A percentile compares a stretch with the other conserved stretches of the same genome.
Evolutionary conservation across 2,329 filamentous ascomycete species (phyloP).

Genomic region (Lachnellula arida): DNA sequence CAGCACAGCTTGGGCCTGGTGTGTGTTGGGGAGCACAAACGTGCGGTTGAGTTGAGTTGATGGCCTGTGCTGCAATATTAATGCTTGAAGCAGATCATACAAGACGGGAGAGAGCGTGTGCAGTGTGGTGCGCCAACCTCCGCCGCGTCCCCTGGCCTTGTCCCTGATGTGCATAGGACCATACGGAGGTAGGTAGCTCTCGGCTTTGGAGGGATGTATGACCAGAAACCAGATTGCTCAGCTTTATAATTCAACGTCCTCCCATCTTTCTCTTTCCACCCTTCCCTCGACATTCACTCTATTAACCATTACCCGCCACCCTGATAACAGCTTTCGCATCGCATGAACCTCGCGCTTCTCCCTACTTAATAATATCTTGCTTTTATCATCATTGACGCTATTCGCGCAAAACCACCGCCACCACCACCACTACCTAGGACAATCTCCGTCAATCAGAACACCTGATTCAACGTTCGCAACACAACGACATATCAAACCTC

Average conservation of each 20-base stretch:
- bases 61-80: conserved; percentile 10
- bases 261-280: conserved; percentile 8
- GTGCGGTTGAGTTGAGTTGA: conserved; percentile 14
- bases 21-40: conserved; percentile 16
- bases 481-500: conserved; percentile 5
- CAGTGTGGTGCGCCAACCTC: conserved; percentile 4
- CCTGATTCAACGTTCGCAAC: conserved; percentile 11
- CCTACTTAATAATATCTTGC: background rate
- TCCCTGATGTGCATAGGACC: conserved; percentile 19
- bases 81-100: conserved; percentile 4
- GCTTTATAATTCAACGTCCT: conserved; percentile 27
- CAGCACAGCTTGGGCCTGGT: background rate
- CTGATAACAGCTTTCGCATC: background rate
- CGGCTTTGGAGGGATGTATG: background rate
- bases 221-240: conserved; percentile 18
- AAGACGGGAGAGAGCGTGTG: background rate
- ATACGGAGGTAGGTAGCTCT: background rate
- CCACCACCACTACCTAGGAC: background rate
- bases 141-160: conserved; percentile 6
- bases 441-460: conserved; percentile 21
- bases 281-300: conserved; percentile 5
- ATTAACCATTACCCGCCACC: conserved; percentile 1
- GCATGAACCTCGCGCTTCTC: background rate
- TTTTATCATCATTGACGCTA: conserved; percentile 1
- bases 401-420: background rate